A percentile compares a stretch with the other conserved stretches of the same genome.
Evolutionary conservation across 2,329 filamentous ascomycete genomes (phyloP).

Genomic region (Corynespora cassiicola): DNA sequence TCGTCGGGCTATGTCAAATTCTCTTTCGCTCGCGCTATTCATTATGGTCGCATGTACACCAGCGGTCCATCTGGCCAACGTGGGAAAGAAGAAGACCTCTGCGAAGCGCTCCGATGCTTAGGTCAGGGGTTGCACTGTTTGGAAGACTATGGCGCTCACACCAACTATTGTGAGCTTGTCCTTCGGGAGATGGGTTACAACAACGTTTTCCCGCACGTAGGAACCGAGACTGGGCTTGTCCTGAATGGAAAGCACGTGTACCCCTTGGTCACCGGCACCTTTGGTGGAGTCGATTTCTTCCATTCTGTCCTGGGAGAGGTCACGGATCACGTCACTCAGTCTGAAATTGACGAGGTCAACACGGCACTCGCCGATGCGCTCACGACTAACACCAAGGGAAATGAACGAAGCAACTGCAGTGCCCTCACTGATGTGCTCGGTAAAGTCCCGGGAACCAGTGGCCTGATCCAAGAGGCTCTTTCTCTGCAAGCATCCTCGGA

Average conservation of each 20-base stretch:
- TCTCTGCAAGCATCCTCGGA: constrained; percentile 55
- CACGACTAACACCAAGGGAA: constrained; percentile 34
- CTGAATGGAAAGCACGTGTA: constrained; percentile 56
- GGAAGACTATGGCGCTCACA: constrained; percentile 63
- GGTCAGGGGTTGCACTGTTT: constrained; percentile 61
- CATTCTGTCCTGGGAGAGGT: constrained; percentile 59
- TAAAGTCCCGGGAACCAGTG: constrained; percentile 70
- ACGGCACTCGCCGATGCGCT: constrained; percentile 50
- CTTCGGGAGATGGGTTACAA: constrained; percentile 58
- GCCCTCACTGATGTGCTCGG: constrained; percentile 72
- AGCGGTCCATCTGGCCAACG: constrained; percentile 49
- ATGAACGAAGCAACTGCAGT: constrained; percentile 37
- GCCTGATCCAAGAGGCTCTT: constrained; percentile 54
- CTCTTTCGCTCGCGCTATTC: constrained; percentile 55
- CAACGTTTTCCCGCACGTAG: constrained; percentile 61
- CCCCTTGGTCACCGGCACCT: constrained; percentile 62
- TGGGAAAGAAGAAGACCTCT: constrained; percentile 52
- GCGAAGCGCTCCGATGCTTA: constrained; percentile 57
- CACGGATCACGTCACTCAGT: constrained; percentile 57
- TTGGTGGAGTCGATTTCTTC: constrained; percentile 60
- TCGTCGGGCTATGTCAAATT: constrained; percentile 78
- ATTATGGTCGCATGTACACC: constrained; percentile 56
- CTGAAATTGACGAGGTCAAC: constrained; percentile 56
- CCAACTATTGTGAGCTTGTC: constrained; percentile 62
- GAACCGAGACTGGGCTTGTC: constrained; percentile 52